These are phyloP conservation scores for Calonectria crousiana DNA, from an alignment of 2,329 filamentous ascomycete genomes.

Conservation along the genomic window DNA sequence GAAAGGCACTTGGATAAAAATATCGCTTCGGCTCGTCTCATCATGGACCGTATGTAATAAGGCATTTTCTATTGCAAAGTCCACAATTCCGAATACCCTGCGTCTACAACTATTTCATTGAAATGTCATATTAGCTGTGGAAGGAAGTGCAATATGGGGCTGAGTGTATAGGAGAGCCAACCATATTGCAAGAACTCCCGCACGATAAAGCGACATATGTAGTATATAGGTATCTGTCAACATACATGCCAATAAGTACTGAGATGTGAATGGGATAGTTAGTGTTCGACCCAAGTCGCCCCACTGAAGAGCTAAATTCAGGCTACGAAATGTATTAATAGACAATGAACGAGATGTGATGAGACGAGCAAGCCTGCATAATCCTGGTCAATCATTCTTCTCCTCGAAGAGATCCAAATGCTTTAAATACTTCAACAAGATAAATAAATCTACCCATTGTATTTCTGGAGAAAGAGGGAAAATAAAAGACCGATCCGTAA, in stretches of 20 bases:
- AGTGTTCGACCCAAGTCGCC: neutral
- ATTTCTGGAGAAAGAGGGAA: neutral
- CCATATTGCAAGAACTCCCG: neutral
- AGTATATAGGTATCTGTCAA: neutral
- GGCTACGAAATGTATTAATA: neutral
- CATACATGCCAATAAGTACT: neutral
- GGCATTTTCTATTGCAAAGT: neutral
- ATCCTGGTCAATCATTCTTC: no score
- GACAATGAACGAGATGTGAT: neutral
- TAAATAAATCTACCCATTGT: neutral
- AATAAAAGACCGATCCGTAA: neutral
- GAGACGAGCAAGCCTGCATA: neutral
- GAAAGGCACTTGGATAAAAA: neutral
- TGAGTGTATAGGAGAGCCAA: neutral
- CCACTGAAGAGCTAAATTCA: neutral
- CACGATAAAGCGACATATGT: neutral
- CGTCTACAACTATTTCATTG: neutral
- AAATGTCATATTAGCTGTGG: neutral
- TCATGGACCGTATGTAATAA: no score
- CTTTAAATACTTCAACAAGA: no score
- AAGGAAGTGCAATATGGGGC: no score
- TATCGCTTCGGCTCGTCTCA: no score
- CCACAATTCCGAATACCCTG: neutral
- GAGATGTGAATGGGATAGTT: neutral
- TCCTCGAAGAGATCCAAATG: no score